Base-by-base conservation (phyloP, 345 rosid genomes). In the Linum trigynum region DNA sequence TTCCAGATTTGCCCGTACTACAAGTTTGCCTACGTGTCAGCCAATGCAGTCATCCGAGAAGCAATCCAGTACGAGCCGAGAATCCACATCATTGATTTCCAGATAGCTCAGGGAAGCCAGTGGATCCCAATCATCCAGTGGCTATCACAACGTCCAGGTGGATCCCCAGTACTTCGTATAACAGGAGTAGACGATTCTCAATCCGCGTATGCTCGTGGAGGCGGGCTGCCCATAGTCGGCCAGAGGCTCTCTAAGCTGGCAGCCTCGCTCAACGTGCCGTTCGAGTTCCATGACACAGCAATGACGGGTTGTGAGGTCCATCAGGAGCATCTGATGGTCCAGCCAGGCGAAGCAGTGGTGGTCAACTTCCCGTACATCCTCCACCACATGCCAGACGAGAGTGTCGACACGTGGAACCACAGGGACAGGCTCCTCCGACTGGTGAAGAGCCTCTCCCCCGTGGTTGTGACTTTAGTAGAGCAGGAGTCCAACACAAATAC, bases 371-470 rank as follows among this genome's bases (percentile, higher is more conserved):
- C 99, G 0, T 94, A 64, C 35, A 79, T 90, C 51, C 71, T 94
- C 78, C 99, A 90, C 75, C 99, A 94, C 84, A 90, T 94, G 91
- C 97, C 97, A 5, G 99, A 94, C 57, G 99, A 94, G 84, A 94
- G 97, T 38, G 99, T 90, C 60, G 85, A 81, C 76, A 86, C 69
- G 0, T 60, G 67, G 67, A 94, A 88, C 75, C 97, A 86, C 67
- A 82, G 99, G 63, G 99, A 94, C 71, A 71, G 88, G 67, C 64
- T 94, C 62, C 68, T 94, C 59, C 84, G 92, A 74, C 72, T 94
- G 69, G 85, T 90, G 48, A 94, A 90, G 79, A 86, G 96, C 72
- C 76, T 94, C 71, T 85, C 88, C 1, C 96, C 96, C 2, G 85
- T 71, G 73, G 77, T 87, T 1, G 94, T 89, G 71, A 85, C 88